Conservation (phyloP, 495 filamentous ascomycete genomes). For the Podospora conica region DNA sequence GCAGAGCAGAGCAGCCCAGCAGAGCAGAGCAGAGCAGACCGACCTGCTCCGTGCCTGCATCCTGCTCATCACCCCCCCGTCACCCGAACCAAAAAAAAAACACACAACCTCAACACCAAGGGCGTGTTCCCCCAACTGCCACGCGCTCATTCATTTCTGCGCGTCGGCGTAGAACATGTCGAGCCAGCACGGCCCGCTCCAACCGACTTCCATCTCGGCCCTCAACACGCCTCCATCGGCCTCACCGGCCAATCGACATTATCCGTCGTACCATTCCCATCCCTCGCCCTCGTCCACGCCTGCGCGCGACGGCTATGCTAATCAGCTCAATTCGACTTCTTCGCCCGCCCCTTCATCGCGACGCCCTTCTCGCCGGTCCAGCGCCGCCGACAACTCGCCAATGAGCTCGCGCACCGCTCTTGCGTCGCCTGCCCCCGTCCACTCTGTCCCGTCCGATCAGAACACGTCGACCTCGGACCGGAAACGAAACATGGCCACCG, state of each 20-base stretch:
- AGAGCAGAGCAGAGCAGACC: slow-evolving; percentile 6
- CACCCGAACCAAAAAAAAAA: slow-evolving; percentile 14
- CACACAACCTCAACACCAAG: neutral
- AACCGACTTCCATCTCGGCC: slow-evolving; percentile 41
- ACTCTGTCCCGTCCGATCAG: slow-evolving; percentile 35
- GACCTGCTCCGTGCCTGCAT: slow-evolving; percentile 10
- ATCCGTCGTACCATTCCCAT: slow-evolving; percentile 27
- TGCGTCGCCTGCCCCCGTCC: slow-evolving; percentile 44
- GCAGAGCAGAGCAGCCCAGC: slow-evolving; percentile 1
- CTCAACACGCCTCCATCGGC: slow-evolving; percentile 41
- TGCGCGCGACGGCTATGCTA: slow-evolving; percentile 41
- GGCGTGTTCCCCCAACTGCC: slow-evolving; percentile 7
- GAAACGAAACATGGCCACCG: slow-evolving; percentile 39
- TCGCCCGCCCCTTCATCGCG: slow-evolving; percentile 36
- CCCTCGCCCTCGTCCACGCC: too few relatives aligned
- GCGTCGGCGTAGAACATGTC: slow-evolving; percentile 40
- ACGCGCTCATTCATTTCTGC: slow-evolving; percentile 12
- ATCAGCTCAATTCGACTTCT: slow-evolving; percentile 30
- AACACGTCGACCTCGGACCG: slow-evolving; percentile 36
- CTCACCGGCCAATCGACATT: slow-evolving; percentile 42
- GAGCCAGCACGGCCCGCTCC: slow-evolving; percentile 49
- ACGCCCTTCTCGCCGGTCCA: slow-evolving; percentile 47
- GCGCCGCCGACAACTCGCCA: slow-evolving; percentile 48
- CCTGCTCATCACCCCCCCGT: neutral
- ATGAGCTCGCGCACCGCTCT: slow-evolving; percentile 43